These are phyloP conservation scores for Arthrobotrys sphaeroides DNA, from an alignment of 2,329 filamentous ascomycete genomes.

Conservation along the genomic window DNA sequence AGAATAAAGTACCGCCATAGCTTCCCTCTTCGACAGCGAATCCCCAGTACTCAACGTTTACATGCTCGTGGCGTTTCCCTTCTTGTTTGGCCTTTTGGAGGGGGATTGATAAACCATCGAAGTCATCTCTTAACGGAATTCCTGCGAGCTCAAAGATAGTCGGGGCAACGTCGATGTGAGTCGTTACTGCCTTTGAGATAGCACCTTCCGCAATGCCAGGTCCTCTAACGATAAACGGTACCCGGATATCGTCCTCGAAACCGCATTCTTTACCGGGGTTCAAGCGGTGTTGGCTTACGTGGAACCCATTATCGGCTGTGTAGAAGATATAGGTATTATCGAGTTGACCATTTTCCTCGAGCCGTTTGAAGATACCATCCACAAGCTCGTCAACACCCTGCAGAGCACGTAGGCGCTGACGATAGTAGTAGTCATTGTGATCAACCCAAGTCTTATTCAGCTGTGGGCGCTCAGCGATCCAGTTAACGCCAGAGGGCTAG, in stretches of 20 bases:
- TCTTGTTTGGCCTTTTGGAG: slow-evolving; percentile 58
- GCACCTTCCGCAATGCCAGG: slow-evolving; percentile 66
- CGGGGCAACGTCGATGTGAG: slow-evolving; percentile 73
- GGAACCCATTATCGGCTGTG: slow-evolving; percentile 70
- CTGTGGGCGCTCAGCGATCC: slow-evolving; percentile 63
- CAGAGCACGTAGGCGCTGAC: slow-evolving; percentile 66
- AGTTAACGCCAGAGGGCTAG: slow-evolving; percentile 64
- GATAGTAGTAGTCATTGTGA: slow-evolving; percentile 67
- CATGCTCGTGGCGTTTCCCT: slow-evolving; percentile 65
- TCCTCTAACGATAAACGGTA: slow-evolving; percentile 70
- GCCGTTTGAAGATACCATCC: slow-evolving; percentile 63
- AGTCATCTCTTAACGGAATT: slow-evolving; percentile 63
- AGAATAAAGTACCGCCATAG: slow-evolving; percentile 20
- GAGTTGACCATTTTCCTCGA: slow-evolving; percentile 61
- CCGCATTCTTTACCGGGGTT: slow-evolving; percentile 69
- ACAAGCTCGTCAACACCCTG: slow-evolving; percentile 69
- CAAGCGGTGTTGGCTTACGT: slow-evolving; percentile 70
- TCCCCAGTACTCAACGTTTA: slow-evolving; percentile 70
- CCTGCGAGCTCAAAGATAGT: slow-evolving; percentile 67
- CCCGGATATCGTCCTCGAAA: slow-evolving; percentile 70
- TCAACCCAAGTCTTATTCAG: slow-evolving; percentile 63
- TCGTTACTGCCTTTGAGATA: slow-evolving; percentile 65
- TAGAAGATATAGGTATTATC: slow-evolving; percentile 70
- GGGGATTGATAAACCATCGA: slow-evolving; percentile 69
- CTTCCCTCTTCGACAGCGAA: slow-evolving; percentile 61